A percentile compares a stretch with the other conserved stretches of the same genome.
phyloP scores from a whole-genome alignment of 257 asterid genomes.

The Petrea volubilis region DNA sequence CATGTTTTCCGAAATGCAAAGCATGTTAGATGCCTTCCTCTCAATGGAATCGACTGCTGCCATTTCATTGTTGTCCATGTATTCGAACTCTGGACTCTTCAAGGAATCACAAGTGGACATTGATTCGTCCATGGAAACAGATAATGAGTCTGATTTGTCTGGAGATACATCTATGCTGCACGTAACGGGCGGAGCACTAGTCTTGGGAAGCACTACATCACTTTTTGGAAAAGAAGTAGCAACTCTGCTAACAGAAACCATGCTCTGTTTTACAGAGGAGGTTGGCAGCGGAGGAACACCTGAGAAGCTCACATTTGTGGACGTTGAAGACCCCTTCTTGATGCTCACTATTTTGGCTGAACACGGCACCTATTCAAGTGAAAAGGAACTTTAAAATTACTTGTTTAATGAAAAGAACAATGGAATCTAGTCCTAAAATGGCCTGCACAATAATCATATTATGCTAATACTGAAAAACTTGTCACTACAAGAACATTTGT shows the following conservation, averaged over 20 bases:
- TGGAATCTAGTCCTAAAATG: too few relatives aligned
- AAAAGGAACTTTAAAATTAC: too few relatives aligned
- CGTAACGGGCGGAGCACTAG: conserved; percentile 24
- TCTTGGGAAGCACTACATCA: conserved; percentile 32
- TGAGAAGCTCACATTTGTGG: conserved; percentile 41
- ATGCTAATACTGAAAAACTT: background rate
- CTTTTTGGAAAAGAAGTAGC: conserved; percentile 31
- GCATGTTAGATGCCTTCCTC: conserved; percentile 58
- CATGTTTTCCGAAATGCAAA: conserved; percentile 59
- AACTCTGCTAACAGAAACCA: conserved; percentile 35
- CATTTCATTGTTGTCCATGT: conserved; percentile 60
- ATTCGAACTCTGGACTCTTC: conserved; percentile 87
- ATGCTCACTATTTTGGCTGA: conserved; percentile 58
- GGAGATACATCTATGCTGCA: conserved; percentile 47
- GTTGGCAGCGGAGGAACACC: conserved; percentile 29
- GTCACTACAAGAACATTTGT: background rate
- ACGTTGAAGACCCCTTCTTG: conserved; percentile 60
- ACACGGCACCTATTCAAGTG: conserved; percentile 63
- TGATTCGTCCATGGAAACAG: conserved; percentile 85
- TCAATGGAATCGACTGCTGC: conserved; percentile 65
- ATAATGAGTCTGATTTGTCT: conserved; percentile 50
- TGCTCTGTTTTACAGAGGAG: conserved; percentile 48
- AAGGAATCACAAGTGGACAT: conserved; percentile 83
- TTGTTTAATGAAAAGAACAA: too few relatives aligned
- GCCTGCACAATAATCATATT: background rate